Evolutionary conservation across 371 early-diverging fungal species (phyloP), one percentile per base, ranked within the genome.

Genomic region (Actinomucor elegans): DNA sequence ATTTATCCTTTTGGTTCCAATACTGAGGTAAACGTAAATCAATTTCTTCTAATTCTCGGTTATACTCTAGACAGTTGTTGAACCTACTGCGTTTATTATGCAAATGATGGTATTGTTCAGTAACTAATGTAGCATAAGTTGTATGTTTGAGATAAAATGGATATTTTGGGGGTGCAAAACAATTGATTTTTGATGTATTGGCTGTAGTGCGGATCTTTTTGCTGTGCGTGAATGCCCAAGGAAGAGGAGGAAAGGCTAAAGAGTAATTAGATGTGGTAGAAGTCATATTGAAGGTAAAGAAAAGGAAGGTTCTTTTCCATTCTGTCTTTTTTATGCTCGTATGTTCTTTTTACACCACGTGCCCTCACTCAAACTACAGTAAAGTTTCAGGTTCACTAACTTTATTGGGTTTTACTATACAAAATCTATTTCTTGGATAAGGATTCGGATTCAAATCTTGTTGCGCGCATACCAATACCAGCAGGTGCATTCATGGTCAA

Each of bases 391-490:
- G 23, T 7, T 10, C 4, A 23, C 15, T 0, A 15, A 11, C 6
- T 9, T 12, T 20, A 18, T 40, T 40, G 40, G 5, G 18, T 18
- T 18, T 9, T 21, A 34, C 9, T 34, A 34, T 34, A 14, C 38
- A 20, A 21, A 18, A 23, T 24, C 18, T 55, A 50, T 32, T 50
- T 44, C 29, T 48, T 47, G 31, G 73, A 75, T 32, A 80, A 48
- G 7, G 78, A 67, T 46, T 86, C 90, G 59, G 83, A 78, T 66
- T 92, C 88, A 65, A 83, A 83, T 35, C 72, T 67, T 28, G 87
- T 80, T 52, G 85, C 85, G 48, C 83, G 83, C 77, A 92, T 72
- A 58, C 91, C 92, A 36, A 93, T 67, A 55, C 93, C 91, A 11
- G 85, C 80, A 5, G 91, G 87, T 5, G 86, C 79, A 73, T 89